Base-by-base conservation (phyloP, 805 yeast species). In the Nakazawaea pomicola region DNA sequence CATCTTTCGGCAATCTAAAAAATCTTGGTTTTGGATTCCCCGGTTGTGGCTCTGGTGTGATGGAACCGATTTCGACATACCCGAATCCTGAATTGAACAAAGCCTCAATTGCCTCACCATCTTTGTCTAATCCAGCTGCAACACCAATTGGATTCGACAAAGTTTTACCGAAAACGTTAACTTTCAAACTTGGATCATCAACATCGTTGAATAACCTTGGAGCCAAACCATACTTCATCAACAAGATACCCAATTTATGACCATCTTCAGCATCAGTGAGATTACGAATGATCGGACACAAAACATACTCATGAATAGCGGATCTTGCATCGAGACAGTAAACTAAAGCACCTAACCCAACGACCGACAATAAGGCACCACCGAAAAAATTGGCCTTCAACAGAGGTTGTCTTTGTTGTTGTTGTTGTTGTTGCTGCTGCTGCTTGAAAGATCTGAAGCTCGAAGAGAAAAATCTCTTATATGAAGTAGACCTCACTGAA, bases 71-170 rank as follows among this genome's bases (percentile, higher is more conserved):
- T 62, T 91, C 98, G 49, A 88, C 93, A 59, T 87, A 87, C 12
- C 91, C 78, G 54, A 90, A 90, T 2, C 98, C 98, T 41, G 74
- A 57, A 48, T 80, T 71, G 51, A 82, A 80, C 45, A 91, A 68
- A 0, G 89, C 65, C 52, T 91, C 97, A 50, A 91, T 78, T 16
- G 87, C 95, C 55, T 88, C 95, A 39, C 87, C 98, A 54, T 90
- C 82, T 64, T 91, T 91, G 61, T 91, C 98, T 49, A 91, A 74
- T 10, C 98, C 98, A 19, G 98, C 98, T 37, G 98, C 97, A 52
- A 90, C 72, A 11, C 97, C 97, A 37, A 91, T 68, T 18, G 98
- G 97, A 42, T 82, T 80, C 16, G 72, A 70, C 56, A 91, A 64
- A 0, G 54, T 65, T 41, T 68, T 72, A 7, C 87, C 88, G 57